phyloP scores from a whole-genome alignment of 1,139 yeast species.

The Kazachstania sp. region DNA sequence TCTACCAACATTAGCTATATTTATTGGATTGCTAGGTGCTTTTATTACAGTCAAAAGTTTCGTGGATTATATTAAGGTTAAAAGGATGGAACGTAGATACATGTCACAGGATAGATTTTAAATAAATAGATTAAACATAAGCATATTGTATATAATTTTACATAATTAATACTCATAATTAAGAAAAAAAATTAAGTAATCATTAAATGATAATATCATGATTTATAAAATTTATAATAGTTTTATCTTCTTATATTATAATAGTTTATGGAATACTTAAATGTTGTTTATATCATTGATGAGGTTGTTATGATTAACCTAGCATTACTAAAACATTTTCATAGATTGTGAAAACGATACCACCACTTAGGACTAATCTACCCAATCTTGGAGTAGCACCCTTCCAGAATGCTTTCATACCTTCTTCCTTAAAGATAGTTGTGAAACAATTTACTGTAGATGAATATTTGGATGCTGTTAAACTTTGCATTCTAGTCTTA shows the following conservation, averaged over 20 bases:
- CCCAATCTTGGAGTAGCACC: conserved; percentile 98
- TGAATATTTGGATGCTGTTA: conserved; percentile 66
- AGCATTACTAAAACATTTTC: conserved; percentile 72
- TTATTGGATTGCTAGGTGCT: conserved; percentile 45
- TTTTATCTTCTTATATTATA: too few species aligned
- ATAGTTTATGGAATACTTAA: too few species aligned
- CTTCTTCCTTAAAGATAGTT: conserved; percentile 77
- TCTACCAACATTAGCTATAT: conserved; percentile 27
- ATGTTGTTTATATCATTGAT: neutral
- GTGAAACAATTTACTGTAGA: conserved; percentile 77
- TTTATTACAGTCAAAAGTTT: conserved; percentile 59
- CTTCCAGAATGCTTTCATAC: conserved; percentile 90
- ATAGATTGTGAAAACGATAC: conserved; percentile 89
- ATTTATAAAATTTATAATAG: too few species aligned
- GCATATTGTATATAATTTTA: neutral
- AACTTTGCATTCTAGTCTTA: conserved; percentile 94
- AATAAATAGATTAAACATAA: neutral
- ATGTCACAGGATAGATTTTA: conserved; percentile 21
- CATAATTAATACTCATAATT: too few species aligned
- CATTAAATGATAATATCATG: too few species aligned
- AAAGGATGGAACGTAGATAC: conserved; percentile 51
- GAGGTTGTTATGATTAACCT: conserved; percentile 12
- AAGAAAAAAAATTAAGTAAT: too few species aligned
- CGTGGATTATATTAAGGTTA: conserved; percentile 66
- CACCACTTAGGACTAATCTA: conserved; percentile 84